A percentile compares a stretch with the other conserved stretches of the same genome.
Evolutionary conservation across 2,329 filamentous ascomycete species (phyloP).

Genomic region (Neocucurbitaria cava): DNA sequence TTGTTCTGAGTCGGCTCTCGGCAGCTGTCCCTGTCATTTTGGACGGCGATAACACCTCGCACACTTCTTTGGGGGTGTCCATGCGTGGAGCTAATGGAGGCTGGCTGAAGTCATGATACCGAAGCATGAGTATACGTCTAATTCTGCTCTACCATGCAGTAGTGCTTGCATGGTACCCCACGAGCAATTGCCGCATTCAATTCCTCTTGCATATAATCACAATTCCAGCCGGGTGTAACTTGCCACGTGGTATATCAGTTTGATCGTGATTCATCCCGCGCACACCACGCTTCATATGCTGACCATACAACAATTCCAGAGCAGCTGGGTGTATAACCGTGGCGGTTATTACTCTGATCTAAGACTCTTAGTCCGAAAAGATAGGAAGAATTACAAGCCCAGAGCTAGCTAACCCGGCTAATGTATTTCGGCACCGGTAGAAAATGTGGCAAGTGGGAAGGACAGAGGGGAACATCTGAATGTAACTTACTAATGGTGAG

Average conservation of each 20-base stretch:
- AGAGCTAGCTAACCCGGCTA: constrained; percentile 4
- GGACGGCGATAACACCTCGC: not conserved
- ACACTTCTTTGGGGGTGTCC: not conserved
- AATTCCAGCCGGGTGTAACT: not conserved
- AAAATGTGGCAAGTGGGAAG: not conserved
- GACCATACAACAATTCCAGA: not conserved
- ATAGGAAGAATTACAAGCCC: constrained; percentile 3
- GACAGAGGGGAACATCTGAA: not conserved
- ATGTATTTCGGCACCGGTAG: not conserved
- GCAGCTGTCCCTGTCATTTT: not conserved
- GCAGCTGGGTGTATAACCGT: not conserved
- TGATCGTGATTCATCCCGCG: not conserved
- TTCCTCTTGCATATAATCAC: not conserved
- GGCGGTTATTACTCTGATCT: constrained; percentile 2
- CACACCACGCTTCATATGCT: not conserved
- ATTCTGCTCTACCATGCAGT: not conserved
- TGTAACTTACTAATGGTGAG: not conserved
- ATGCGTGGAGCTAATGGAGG: not conserved
- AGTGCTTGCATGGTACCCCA: not conserved
- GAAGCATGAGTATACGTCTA: not conserved
- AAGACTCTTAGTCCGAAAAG: constrained; percentile 1
- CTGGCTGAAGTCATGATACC: not conserved
- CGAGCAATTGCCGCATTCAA: not conserved
- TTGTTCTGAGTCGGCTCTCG: not conserved
- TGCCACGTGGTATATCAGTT: not conserved